Base-by-base conservation (phyloP, 2,329 filamentous ascomycete species). In the Bipolaris sorokiniana region DNA sequence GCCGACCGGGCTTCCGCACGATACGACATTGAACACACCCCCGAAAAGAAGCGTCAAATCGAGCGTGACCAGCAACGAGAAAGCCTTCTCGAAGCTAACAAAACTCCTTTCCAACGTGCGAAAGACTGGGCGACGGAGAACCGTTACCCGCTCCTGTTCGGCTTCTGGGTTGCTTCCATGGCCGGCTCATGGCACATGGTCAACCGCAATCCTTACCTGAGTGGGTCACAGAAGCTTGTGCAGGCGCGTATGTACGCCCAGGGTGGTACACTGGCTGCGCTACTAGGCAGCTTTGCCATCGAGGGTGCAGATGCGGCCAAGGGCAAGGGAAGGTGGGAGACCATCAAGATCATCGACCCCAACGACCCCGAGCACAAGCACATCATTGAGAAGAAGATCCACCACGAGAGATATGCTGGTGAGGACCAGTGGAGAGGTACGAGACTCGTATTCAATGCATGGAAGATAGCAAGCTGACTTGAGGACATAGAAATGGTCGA, bases 241-340 rank as follows among this genome's bases (percentile, higher is more conserved):
- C 93, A 97, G 83, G 93, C 92, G 22, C 89, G 93, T 85, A 90
- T 97, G 64, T 97, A 97, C 78, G 93, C 93, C 3, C 93, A 97
- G 81, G 92, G 90, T 5, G 81, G 96, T 68, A 96, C 93, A 5
- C 82, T 97, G 45, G 90, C 89, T 62, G 91, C 97, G 49, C 82
- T 97, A 54, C 85, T 96, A 72, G 87, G 91, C 54, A 90, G 88
- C 31, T 92, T 94, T 45, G 90, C 87, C 10, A 90, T 97, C 68
- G 93, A 97, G 86, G 84, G 88, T 40, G 81, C 81, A 51, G 95
- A 99, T 77, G 90, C 89, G 65, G 88, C 87, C 73, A 85, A 85
- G 72, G 91, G 91, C 47, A 84, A 84, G 71, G 90, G 88, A 63
- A 84, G 89, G 75, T 96, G 90, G 90, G 89, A 96, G 84, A 95